Conservation (phyloP, 805 yeast species). For the Yamadazyma takamatsuzukensis region DNA sequence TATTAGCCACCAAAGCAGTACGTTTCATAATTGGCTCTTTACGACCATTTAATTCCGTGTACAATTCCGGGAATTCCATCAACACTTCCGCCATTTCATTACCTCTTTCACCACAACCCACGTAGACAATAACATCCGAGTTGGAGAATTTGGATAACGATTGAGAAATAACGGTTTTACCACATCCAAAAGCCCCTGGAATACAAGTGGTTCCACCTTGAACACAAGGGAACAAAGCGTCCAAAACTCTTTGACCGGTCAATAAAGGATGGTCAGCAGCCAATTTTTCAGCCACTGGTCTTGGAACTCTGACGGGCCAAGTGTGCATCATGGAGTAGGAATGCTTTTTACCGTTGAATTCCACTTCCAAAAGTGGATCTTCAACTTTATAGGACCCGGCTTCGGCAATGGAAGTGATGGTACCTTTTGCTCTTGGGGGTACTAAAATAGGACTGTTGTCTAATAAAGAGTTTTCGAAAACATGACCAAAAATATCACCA, state of each 20-base stretch:
- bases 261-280: slow-evolving; percentile 92
- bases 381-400: slow-evolving; percentile 90
- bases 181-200: slow-evolving; percentile 99
- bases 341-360: slow-evolving; percentile 82
- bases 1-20: slow-evolving; percentile 96
- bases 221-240: slow-evolving; percentile 96
- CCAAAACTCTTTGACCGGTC: slow-evolving; percentile 98
- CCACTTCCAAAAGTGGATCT: slow-evolving; percentile 87
- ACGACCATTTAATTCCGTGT: slow-evolving; percentile 84
- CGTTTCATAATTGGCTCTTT: slow-evolving; percentile 99
- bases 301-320: slow-evolving; percentile 99
- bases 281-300: slow-evolving; percentile 94
- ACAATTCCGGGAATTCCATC: slow-evolving; percentile 99
- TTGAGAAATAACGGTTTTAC: slow-evolving; percentile 97
- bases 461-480: slow-evolving; percentile 89
- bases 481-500: slow-evolving; percentile 94
- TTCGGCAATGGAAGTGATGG: slow-evolving; percentile 82
- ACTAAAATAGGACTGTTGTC: slow-evolving; percentile 90
- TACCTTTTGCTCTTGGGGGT: slow-evolving; percentile 99
- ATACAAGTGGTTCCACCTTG: slow-evolving; percentile 99
- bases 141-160: slow-evolving; percentile 95
- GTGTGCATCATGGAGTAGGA: slow-evolving; percentile 93
- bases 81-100: slow-evolving; percentile 99
- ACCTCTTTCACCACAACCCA: slow-evolving; percentile 96
- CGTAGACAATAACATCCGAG: slow-evolving; percentile 94